A percentile compares a stretch with the other conserved stretches of the same genome.
These are phyloP conservation scores for Mollisia scopiformis DNA, from an alignment of 2,329 filamentous ascomycete genomes.

Conservation along the genomic window DNA sequence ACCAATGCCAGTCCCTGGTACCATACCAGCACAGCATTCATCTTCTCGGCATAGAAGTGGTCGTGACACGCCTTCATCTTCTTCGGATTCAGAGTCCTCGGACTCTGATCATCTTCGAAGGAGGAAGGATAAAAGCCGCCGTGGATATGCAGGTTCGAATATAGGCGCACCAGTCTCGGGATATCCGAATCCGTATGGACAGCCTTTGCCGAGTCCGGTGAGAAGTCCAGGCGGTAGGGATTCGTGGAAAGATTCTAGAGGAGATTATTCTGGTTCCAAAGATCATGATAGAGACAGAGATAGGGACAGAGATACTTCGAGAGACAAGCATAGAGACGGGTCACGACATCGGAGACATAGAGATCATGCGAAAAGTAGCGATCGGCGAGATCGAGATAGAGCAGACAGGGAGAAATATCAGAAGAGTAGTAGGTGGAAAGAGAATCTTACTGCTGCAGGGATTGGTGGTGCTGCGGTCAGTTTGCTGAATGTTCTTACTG, in stretches of 20 bases:
- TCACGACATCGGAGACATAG: conserved; percentile 3
- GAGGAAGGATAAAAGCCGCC: conserved; percentile 1
- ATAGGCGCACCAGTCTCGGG: conserved; percentile 21
- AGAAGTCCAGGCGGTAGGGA: conserved; percentile 5
- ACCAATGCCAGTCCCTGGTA: conserved; percentile 4
- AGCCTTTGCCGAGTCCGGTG: conserved; percentile 19
- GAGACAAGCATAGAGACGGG: conserved; percentile 14
- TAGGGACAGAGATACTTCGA: conserved; percentile 23
- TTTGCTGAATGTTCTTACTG: conserved; percentile 58
- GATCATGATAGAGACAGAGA: conserved; percentile 35
- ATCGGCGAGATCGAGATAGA: conserved; percentile 3
- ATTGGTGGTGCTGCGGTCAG: conserved; percentile 64
- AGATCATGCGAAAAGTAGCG: neutral
- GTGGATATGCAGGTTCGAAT: conserved; percentile 11
- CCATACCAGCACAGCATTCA: neutral
- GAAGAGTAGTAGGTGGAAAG: conserved; percentile 49
- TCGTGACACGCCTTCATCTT: conserved; percentile 19
- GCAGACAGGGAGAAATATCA: conserved; percentile 9
- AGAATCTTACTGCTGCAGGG: conserved; percentile 59
- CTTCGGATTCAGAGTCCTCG: conserved; percentile 8
- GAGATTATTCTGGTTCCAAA: neutral
- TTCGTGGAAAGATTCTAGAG: neutral
- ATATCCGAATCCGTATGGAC: conserved; percentile 30
- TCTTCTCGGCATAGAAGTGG: conserved; percentile 3
- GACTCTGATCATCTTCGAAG: conserved; percentile 10